phyloP scores from a whole-genome alignment of 495 filamentous ascomycete genomes.

The Parathielavia appendiculata region DNA sequence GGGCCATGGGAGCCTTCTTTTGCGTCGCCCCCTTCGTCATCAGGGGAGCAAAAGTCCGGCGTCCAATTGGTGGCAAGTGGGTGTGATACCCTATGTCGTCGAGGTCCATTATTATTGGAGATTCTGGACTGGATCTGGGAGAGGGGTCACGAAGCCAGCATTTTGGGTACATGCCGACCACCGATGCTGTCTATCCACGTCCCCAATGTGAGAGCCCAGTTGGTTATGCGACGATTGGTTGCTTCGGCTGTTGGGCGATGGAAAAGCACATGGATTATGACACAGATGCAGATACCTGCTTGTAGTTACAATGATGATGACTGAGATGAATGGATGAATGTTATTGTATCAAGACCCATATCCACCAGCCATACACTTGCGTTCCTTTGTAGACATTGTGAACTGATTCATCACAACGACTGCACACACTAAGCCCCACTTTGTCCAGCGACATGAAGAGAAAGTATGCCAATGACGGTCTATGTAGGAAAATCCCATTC shows the following conservation, averaged over 20 bases:
- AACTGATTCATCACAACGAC: not conserved
- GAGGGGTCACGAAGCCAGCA: too few species aligned
- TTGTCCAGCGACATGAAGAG: not conserved
- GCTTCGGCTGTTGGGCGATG: not conserved
- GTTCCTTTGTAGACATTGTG: not conserved
- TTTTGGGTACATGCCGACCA: too few species aligned
- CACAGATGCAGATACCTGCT: not conserved
- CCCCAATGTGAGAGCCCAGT: too few species aligned
- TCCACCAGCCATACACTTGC: not conserved
- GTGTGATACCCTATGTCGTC: too few species aligned
- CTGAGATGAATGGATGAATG: conserved; percentile 4
- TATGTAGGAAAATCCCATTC: conserved; percentile 2
- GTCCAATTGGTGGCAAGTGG: too few species aligned
- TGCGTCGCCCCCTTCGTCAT: too few species aligned
- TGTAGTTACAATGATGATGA: not conserved
- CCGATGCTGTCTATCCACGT: too few species aligned
- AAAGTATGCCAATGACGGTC: not conserved
- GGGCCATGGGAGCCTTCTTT: too few species aligned
- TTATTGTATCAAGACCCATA: not conserved
- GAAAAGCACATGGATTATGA: not conserved
- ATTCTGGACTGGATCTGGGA: too few species aligned
- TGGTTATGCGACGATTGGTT: not conserved
- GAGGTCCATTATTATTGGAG: too few species aligned
- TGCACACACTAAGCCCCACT: too few species aligned
- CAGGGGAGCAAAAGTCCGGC: too few species aligned